Base-by-base conservation (phyloP, 441 rosid species). In the Populus hybrid region DNA sequence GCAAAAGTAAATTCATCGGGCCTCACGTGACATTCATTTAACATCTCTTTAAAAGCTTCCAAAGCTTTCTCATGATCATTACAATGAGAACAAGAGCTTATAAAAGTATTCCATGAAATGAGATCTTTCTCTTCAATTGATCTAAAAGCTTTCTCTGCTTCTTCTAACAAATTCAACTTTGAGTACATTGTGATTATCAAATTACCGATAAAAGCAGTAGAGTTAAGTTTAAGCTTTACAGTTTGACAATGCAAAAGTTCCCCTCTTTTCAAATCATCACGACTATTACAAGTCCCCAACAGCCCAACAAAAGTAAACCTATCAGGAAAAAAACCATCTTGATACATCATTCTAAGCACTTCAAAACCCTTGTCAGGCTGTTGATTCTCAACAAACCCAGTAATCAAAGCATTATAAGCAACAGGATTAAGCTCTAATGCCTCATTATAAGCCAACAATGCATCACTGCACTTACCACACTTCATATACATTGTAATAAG, bases 401-500 rank as follows among this genome's bases (percentile, higher is more conserved):
- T 69, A 73, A 90, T 81, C 72, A 91, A 26, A 70, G 88, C 87
- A 84, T 90, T 90, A 76, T 79, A 88, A 72, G 93, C 78, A 26
- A 89, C 93, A 28, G 40, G 53, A 81, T 85, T 84, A 4, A 84
- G 86, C 61, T 84, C 84, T 23, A 36, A 64, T 20, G 73, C 67
- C 71, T 61, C 81, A 3, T 61, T 69, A 75, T 73, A 78, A 18
- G 84, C 86, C 26, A 69, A 69, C 32, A 82, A 71, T 5, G 93
- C 92, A 77, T 89, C 91, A 30, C 36, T 53, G 59, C 81, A 81
- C 70, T 20, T 73, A n/a, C 87, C 86, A 21, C 88, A 82, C 83
- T 86, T 88, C 90, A 91, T 87, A 73, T 90, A 91, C 92, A 91
- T 71, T 8, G 90, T 81, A 18, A 87, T 83, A 18, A 90, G 91